phyloP scores from a whole-genome alignment of 768 basidiomycete species.

The Phallus indusiatus region DNA sequence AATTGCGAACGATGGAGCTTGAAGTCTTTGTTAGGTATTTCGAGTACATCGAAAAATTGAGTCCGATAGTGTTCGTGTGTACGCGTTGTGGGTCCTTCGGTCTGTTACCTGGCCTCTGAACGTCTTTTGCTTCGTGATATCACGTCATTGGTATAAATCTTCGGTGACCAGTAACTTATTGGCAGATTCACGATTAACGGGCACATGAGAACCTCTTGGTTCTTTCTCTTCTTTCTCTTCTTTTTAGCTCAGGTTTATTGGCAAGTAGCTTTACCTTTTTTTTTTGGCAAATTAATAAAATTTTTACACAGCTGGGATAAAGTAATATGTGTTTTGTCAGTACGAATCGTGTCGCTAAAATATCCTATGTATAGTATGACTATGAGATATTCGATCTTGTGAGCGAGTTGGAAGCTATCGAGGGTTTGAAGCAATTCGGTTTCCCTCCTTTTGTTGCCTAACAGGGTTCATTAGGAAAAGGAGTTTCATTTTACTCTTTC shows the following conservation, averaged over 20 bases:
- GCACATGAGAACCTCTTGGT: conserved; percentile 25
- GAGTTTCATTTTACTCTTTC: conserved; percentile 95
- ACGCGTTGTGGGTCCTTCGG: conserved; percentile 5
- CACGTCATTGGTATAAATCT: not conserved
- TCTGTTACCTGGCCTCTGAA: not conserved
- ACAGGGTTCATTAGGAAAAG: conserved; percentile 45
- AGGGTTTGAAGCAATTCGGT: conserved; percentile 37
- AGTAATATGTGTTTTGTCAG: not conserved
- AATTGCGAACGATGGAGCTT: no score
- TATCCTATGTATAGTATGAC: conserved; percentile 65
- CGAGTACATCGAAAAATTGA: no score
- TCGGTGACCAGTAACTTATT: no score
- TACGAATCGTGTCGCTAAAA: not conserved
- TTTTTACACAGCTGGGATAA: conserved; percentile 9
- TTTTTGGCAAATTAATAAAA: conserved; percentile 64
- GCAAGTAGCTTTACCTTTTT: conserved; percentile 33
- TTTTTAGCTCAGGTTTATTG: conserved; percentile 48
- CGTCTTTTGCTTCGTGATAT: not conserved
- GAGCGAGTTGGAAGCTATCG: conserved; percentile 63
- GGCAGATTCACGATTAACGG: no score
- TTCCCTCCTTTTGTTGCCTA: not conserved
- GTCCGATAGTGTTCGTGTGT: not conserved
- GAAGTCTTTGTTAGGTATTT: no score
- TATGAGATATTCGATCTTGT: conserved; percentile 96
- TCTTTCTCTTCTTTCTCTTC: conserved; percentile 34